Conservation (phyloP, 140 eudicot genomes). For the Oenanthe javanica region DNA sequence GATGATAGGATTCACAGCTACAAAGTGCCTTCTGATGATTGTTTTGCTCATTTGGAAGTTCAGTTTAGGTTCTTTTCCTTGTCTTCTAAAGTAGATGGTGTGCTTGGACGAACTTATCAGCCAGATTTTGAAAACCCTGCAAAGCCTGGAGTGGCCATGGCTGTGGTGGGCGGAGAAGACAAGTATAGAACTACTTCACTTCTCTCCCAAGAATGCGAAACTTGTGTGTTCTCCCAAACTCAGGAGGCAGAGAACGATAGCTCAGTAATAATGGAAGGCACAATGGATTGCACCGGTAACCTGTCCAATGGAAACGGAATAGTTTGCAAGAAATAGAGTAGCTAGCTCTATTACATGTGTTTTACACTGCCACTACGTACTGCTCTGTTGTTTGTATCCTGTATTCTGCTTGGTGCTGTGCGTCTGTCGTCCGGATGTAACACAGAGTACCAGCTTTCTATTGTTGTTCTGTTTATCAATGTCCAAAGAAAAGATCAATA, state of each 20-base stretch:
- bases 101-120: slow-evolving; percentile 29
- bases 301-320: slow-evolving; percentile 26
- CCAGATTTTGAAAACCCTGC: slow-evolving; percentile 33
- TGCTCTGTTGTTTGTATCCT: background rate
- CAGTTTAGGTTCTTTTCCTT: slow-evolving; percentile 20
- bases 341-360: background rate
- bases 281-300: slow-evolving; percentile 18
- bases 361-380: background rate
- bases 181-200: slow-evolving; percentile 29
- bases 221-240: slow-evolving; percentile 15
- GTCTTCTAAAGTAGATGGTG: slow-evolving; percentile 19
- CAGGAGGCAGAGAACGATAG: background rate
- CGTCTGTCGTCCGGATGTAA: slow-evolving; percentile 10
- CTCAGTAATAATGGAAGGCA: slow-evolving; percentile 15
- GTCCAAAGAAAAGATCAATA: background rate
- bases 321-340: slow-evolving; percentile 26
- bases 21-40: slow-evolving; percentile 17
- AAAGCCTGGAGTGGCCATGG: slow-evolving; percentile 35
- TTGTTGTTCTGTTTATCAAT: background rate
- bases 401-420: background rate
- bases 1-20: slow-evolving; percentile 30
- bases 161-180: slow-evolving; percentile 41
- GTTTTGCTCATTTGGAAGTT: slow-evolving; percentile 28
- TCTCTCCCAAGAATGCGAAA: slow-evolving; percentile 23
- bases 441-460: background rate